Conservation (phyloP, 2,329 filamentous ascomycete genomes). For the Epichloe gansuensis region DNA sequence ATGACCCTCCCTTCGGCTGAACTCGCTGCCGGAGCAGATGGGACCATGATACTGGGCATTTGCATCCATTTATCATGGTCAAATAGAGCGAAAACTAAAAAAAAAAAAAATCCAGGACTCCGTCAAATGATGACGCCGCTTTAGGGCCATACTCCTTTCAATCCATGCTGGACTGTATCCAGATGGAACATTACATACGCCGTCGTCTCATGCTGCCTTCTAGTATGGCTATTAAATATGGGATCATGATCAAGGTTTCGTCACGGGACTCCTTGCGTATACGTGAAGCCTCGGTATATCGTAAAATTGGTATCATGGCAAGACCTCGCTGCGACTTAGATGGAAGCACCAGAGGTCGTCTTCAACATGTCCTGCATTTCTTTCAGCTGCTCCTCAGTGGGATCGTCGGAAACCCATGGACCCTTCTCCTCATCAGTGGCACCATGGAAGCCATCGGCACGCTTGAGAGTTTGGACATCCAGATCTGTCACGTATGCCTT, state of each 20-base stretch:
- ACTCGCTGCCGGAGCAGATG: not conserved
- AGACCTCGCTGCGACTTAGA: not conserved
- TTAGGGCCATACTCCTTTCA: not conserved
- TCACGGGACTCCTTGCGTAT: not conserved
- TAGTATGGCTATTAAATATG: not conserved
- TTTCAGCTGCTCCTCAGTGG: constrained; percentile 47
- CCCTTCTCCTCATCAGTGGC: constrained; percentile 83
- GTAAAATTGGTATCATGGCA: not conserved
- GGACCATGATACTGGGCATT: not conserved
- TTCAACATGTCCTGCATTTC: constrained; percentile 43
- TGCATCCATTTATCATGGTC: constrained; percentile 3
- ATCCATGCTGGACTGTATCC: not conserved
- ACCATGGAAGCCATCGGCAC: constrained; percentile 71
- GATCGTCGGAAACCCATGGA: constrained; percentile 65
- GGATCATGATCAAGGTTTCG: not conserved
- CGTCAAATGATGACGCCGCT: not conserved
- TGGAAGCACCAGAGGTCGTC: constrained; percentile 12
- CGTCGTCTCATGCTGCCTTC: not conserved
- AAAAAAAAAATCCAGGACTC: not conserved
- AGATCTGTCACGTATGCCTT: constrained; percentile 83
- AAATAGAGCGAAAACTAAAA: not conserved
- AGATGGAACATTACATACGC: not conserved
- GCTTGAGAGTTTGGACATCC: constrained; percentile 78
- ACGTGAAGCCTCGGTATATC: not conserved
- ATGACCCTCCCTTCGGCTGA: not conserved